phyloP scores from a whole-genome alignment of 2,329 filamentous ascomycete genomes.

The Apiospora marii region DNA sequence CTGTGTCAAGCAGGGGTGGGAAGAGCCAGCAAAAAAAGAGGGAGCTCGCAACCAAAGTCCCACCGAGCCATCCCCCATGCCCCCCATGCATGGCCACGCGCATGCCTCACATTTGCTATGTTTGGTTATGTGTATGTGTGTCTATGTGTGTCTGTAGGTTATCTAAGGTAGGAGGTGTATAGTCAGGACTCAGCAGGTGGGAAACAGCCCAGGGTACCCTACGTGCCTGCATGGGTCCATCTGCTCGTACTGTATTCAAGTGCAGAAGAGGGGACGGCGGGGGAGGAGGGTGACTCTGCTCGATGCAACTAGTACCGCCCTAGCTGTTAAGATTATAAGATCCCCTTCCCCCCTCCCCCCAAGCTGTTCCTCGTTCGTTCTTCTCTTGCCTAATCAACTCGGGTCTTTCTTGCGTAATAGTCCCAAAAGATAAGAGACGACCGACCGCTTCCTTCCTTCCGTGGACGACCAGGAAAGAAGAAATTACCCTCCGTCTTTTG shows the following conservation, averaged over 20 bases:
- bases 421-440: background rate
- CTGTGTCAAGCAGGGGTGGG: conserved; percentile 13
- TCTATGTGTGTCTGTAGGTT: background rate
- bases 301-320: conserved; percentile 13
- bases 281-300: conserved; percentile 6
- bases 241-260: conserved; percentile 1
- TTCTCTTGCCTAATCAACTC: conserved; percentile 7
- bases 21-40: conserved; percentile 1
- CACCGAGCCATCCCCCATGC: background rate
- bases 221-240: conserved; percentile 20
- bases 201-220: conserved; percentile 10
- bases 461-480: background rate
- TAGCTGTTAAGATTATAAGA: conserved; percentile 20
- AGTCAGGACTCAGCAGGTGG: background rate
- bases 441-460: conserved; percentile 1
- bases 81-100: background rate
- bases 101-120: conserved; percentile 10
- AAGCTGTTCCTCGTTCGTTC: background rate
- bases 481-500: background rate
- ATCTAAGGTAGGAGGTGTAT: background rate
- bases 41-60: background rate
- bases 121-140: background rate
- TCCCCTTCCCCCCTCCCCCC: conserved; percentile 15
- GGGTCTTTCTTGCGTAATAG: conserved; percentile 16
- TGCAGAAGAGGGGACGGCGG: background rate